A percentile compares a stretch with the other conserved stretches of the same genome.
These are phyloP conservation scores for Orbilia brochopaga DNA, from an alignment of 2,329 filamentous ascomycete species.

Conservation along the genomic window DNA sequence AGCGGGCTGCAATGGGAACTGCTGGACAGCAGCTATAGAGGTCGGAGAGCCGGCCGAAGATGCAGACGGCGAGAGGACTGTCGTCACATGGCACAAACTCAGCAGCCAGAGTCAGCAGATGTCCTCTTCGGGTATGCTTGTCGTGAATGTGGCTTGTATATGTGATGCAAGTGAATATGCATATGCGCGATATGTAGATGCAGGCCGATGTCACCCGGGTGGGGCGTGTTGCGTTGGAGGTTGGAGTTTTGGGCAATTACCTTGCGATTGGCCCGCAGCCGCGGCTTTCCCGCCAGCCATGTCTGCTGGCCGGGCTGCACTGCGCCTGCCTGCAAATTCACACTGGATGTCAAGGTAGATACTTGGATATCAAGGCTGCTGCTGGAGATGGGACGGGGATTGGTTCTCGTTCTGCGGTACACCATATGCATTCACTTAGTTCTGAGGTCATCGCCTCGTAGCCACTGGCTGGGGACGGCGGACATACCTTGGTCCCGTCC, in stretches of 20 bases:
- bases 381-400: background rate
- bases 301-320: constrained; percentile 22
- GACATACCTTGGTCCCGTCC: constrained; percentile 9
- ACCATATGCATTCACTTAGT: too few relatives aligned
- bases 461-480: too few relatives aligned
- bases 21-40: constrained; percentile 2
- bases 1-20: constrained; percentile 19
- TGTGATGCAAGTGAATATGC: background rate
- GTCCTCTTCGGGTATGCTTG: too few relatives aligned
- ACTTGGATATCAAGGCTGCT: too few relatives aligned
- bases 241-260: too few relatives aligned
- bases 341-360: too few relatives aligned
- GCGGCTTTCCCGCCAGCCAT: constrained; percentile 39
- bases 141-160: background rate
- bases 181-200: background rate
- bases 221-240: constrained; percentile 30
- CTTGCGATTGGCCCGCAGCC: constrained; percentile 18
- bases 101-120: too few relatives aligned
- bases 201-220: constrained; percentile 10
- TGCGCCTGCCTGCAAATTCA: constrained; percentile 3
- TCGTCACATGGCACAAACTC: background rate
- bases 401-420: background rate
- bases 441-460: too few relatives aligned
- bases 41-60: constrained; percentile 14
- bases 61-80: constrained; percentile 33